A percentile compares a stretch with the other conserved stretches of the same genome.
These are phyloP conservation scores for Filobasidium floriforme DNA, from an alignment of 768 basidiomycete species.

Conservation along the genomic window DNA sequence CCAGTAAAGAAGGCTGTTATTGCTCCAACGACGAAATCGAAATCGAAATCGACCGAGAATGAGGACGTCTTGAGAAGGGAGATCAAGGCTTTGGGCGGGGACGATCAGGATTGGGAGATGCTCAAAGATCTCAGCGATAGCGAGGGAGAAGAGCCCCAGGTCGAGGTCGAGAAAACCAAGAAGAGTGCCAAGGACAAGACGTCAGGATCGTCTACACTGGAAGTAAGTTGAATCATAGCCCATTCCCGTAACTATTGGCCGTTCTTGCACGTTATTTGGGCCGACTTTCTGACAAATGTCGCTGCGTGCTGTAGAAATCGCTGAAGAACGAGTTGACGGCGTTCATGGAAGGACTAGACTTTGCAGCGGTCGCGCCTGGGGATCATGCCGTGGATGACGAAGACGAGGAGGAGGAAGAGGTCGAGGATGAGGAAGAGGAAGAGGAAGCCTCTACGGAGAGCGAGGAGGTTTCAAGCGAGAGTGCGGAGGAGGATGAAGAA, in stretches of 20 bases:
- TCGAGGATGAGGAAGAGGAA: conserved; percentile 34
- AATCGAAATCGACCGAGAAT: background rate
- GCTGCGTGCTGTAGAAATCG: conserved; percentile 27
- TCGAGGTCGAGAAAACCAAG: too few relatives aligned
- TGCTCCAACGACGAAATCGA: background rate
- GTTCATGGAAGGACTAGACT: conserved; percentile 44
- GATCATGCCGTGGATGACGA: conserved; percentile 29
- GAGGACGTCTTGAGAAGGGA: conserved; percentile 28
- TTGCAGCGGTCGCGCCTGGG: conserved; percentile 37
- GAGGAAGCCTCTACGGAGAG: conserved; percentile 28
- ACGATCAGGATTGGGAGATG: conserved; percentile 41
- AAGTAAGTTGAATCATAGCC: conserved; percentile 22
- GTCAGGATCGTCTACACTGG: conserved; percentile 11
- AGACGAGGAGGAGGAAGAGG: conserved; percentile 45
- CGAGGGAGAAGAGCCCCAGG: conserved; percentile 26
- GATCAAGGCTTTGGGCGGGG: conserved; percentile 42
- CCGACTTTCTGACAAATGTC: too few relatives aligned
- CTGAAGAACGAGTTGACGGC: conserved; percentile 36
- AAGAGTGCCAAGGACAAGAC: conserved; percentile 18
- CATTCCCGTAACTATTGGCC: too few relatives aligned
- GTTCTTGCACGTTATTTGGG: too few relatives aligned
- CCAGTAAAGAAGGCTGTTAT: background rate
- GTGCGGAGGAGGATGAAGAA: conserved; percentile 45
- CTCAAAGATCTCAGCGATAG: conserved; percentile 38
- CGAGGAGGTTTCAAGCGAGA: conserved; percentile 43